Base-by-base conservation (phyloP, 2,329 filamentous ascomycete species). In the Fusarium succisae region DNA sequence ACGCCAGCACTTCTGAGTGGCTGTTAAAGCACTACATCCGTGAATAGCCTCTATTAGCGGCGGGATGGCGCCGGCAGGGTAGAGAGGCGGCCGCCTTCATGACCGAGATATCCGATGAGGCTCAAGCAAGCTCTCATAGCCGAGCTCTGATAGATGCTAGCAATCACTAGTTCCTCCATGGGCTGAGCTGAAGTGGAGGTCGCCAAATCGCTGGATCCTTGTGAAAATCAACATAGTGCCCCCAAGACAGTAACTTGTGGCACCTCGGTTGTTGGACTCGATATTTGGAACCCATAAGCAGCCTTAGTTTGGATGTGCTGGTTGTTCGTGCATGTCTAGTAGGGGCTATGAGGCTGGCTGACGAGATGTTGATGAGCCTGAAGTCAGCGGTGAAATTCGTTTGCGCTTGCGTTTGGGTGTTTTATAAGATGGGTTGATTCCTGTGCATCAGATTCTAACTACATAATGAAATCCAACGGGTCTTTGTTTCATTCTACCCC, bases 271-370 rank as follows among this genome's bases (percentile, higher is more conserved):
- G 15, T 35, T 39, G n/a, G 17, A 18, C 28, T 58, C 39, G n/a
- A 24, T 32, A 32, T 57, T 53, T 53, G 37, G 32, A 54, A 41
- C 35, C 47, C 47, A 13, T 44, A 30, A 58, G 18, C 24, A 44
- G 56, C n/a, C 39, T 32, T 24, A 39, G 43, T 18, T 53, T 43
- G 32, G 30, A 41, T 44, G 18, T 51, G 38, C 47, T 54, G 69
- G 32, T 30, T 66, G 50, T 59, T 44, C 55, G 26, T 62, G 47
- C 41, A 58, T 44, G 47, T 61, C 28, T 56, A 70, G 58, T 62
- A 43, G 17, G 51, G 57, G 30, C 32, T 28, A 41, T 48, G 64
- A 35, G 63, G 55, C 64, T 69, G 47, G 55, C 69, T 71, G 68
- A 53, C 37, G 41, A 51, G 38, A 41, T 41, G 24, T 41, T 53